These are phyloP conservation scores for Glaciozyma martinii DNA, from an alignment of 768 basidiomycete species.

Conservation along the genomic window DNA sequence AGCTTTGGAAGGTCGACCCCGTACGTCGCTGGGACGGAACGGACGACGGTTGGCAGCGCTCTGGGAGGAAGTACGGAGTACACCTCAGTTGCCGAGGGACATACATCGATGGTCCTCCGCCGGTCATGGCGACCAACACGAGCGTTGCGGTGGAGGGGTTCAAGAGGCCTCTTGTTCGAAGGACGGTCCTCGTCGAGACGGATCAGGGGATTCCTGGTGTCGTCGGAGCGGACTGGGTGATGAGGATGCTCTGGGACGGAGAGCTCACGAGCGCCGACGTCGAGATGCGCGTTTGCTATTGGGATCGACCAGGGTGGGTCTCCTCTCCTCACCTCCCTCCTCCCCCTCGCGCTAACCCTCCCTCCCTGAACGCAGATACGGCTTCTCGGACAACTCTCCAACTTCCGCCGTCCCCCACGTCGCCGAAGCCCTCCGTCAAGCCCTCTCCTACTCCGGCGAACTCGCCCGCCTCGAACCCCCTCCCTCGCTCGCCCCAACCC, in stretches of 20 bases:
- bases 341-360: background rate
- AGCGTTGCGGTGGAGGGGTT: background rate
- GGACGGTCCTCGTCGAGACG: constrained; percentile 27
- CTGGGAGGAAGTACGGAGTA: constrained; percentile 21
- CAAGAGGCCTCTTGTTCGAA: constrained; percentile 18
- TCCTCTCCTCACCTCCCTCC: background rate
- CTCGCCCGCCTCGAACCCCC: constrained; percentile 27
- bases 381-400: constrained; percentile 23
- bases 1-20: constrained; percentile 25
- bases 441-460: constrained; percentile 24
- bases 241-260: constrained; percentile 24
- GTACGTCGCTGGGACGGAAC: background rate
- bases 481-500: constrained; percentile 15
- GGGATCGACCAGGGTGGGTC: constrained; percentile 27
- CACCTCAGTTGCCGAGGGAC: constrained; percentile 28
- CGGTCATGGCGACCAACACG: background rate
- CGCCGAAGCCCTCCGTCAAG: constrained; percentile 24
- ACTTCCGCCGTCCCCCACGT: constrained; percentile 14
- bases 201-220: constrained; percentile 22
- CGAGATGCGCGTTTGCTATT: constrained; percentile 27
- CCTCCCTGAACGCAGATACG: constrained; percentile 11
- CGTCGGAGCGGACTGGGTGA: constrained; percentile 22
- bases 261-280: constrained; percentile 20
- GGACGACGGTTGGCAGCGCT: background rate
- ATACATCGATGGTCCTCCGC: constrained; percentile 17